phyloP scores from a whole-genome alignment of 2,329 filamentous ascomycete species.

The Colletotrichum destructivum region DNA sequence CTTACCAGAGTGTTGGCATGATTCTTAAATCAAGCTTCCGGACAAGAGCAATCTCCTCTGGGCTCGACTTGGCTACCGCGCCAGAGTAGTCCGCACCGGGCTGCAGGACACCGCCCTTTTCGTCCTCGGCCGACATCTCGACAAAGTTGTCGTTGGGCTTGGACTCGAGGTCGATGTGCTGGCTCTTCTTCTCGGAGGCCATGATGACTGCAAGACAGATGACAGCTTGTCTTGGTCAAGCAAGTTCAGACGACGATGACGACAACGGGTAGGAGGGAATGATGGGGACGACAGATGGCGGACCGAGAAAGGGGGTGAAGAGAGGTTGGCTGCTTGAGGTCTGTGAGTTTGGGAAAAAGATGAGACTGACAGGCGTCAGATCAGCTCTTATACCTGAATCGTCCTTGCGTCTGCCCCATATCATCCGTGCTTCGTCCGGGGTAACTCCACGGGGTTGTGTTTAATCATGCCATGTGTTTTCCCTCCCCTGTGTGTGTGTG shows the following conservation, averaged over 20 bases:
- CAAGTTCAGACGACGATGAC: background rate
- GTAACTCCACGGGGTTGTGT: conserved; percentile 32
- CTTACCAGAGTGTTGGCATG: conserved; percentile 56
- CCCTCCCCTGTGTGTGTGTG: too few species aligned
- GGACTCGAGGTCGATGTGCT: conserved; percentile 43
- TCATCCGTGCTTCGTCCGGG: conserved; percentile 18
- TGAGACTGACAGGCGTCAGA: conserved; percentile 10
- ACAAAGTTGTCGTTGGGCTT: conserved; percentile 47
- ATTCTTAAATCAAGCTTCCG: conserved; percentile 55
- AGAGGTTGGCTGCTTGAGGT: background rate
- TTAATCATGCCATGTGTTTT: conserved; percentile 19
- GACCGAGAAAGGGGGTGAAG: background rate
- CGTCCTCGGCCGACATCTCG: conserved; percentile 43
- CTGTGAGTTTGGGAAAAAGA: conserved; percentile 10
- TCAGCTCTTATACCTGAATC: conserved; percentile 20
- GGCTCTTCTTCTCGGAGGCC: conserved; percentile 29
- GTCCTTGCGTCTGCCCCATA: conserved; percentile 5
- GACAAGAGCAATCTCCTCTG: conserved; percentile 54
- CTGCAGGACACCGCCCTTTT: conserved; percentile 46
- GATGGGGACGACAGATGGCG: background rate
- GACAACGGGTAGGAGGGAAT: too few species aligned
- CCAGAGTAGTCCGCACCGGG: conserved; percentile 52
- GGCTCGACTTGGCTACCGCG: conserved; percentile 51
- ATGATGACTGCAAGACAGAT: background rate
- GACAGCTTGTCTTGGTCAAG: background rate